Evolutionary conservation across 2,329 filamentous ascomycete genomes (phyloP).

Genomic region (Pseudogymnoascus sp.): DNA sequence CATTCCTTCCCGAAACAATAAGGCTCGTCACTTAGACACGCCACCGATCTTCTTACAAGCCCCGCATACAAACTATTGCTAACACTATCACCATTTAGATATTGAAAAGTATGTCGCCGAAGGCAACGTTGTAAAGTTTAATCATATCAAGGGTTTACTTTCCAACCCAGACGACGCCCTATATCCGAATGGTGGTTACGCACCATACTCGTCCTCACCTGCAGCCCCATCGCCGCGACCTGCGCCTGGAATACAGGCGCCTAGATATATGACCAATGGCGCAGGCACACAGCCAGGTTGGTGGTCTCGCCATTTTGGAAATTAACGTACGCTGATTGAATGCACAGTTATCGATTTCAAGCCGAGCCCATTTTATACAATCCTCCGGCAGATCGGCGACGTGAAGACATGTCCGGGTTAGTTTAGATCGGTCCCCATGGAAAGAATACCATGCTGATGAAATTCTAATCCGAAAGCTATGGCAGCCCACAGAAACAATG

Average conservation of each 20-base stretch:
- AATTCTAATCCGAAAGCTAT: conserved; percentile 22
- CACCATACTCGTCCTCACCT: conserved; percentile 2
- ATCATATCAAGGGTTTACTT: conserved; percentile 22
- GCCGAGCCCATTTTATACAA: conserved; percentile 75
- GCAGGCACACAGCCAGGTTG: neutral
- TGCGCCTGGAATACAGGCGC: neutral
- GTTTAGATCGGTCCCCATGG: conserved; percentile 22
- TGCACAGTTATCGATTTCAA: conserved; percentile 47
- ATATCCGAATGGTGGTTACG: neutral
- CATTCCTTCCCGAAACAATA: conserved; percentile 14
- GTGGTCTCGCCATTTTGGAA: neutral
- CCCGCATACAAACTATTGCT: conserved; percentile 5
- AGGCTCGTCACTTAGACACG: conserved; percentile 11
- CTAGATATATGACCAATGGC: neutral
- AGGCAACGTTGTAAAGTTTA: conserved; percentile 19
- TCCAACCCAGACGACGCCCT: conserved; percentile 17
- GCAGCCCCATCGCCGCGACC: conserved; percentile 3
- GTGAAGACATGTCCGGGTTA: conserved; percentile 66
- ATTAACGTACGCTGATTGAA: neutral
- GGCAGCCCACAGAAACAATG: conserved; percentile 33
- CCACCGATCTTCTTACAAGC: conserved; percentile 12
- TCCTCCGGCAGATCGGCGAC: conserved; percentile 56
- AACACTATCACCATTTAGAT: conserved; percentile 12
- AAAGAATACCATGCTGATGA: neutral
- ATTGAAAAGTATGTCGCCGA: conserved; percentile 18